Evolutionary conservation across 176 grass and related monocot genomes (phyloP), one percentile per base, ranked within the genome.

Genomic region (Typha latifolia): DNA sequence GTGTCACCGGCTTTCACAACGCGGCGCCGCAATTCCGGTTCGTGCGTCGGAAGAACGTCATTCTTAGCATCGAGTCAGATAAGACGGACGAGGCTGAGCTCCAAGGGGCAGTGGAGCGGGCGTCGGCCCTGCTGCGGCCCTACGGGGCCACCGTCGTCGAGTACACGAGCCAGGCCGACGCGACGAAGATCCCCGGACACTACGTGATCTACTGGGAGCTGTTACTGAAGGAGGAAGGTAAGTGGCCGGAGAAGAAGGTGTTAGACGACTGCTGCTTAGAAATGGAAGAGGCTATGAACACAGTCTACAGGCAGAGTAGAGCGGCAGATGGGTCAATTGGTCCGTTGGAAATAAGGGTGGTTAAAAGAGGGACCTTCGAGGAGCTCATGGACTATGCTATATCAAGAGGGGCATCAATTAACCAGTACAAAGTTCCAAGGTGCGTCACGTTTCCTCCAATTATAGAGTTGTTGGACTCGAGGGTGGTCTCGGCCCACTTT

Each of bases 311-410:
- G 62, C 92, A 96, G 81, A 77, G 80, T 20, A 74, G 92, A 3
- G 90, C 74, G 67, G 69, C 84, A 4, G 92, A 96, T 47, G 84
- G 61, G 43, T 74, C 83, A 24, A 91, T 96, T 67, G 93, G 93
- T 3, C 93, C 93, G 49, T 79, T 91, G 72, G 93, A 96, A 82
- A 89, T 91, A 70, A 22, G 85, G 21, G 78, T 96, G 61, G 88
- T 91, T 62, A 66, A 76, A 12, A 73, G 47, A 3, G 93, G 93
- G 16, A 88, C 93, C 15, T 96, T 96, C 79, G 93, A 96, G 82
- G 88, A 96, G 80, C 77, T 91, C 63, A 96, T 96, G 93, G 93
- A 96, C 82, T 91, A 96, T 74, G 88, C 93, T 78, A 89, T 96
- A 74, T 66, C 80, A 3, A 75, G 93, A n/a, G 93, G 93, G 8